A percentile compares a stretch with the other conserved stretches of the same genome.
These are phyloP conservation scores for Leishmania aethiopica DNA, from an alignment of 208 protist genomes.

Conservation along the genomic window DNA sequence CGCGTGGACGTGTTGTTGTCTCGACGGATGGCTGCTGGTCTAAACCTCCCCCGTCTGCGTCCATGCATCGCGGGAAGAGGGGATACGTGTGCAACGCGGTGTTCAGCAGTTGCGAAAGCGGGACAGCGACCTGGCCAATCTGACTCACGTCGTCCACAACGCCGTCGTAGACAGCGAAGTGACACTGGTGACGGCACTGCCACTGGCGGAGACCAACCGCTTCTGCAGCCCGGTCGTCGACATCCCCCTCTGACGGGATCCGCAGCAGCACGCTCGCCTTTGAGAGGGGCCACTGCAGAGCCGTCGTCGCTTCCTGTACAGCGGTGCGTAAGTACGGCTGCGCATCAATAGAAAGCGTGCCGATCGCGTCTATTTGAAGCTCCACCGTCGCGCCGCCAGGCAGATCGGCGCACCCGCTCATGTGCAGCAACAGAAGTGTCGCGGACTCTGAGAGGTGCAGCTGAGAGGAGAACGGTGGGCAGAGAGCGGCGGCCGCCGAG, in stretches of 20 bases:
- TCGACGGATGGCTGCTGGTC: background rate
- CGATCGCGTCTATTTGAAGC: conserved; percentile 64
- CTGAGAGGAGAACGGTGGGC: background rate
- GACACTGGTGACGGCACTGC: conserved; percentile 12
- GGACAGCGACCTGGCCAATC: conserved; percentile 66
- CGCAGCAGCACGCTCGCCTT: conserved; percentile 53
- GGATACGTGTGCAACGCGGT: conserved; percentile 49
- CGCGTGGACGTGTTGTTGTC: background rate
- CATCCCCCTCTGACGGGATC: conserved; percentile 21
- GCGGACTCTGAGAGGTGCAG: background rate
- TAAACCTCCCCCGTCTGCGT: background rate
- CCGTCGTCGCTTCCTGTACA: conserved; percentile 44
- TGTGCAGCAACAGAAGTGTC: conserved; percentile 56
- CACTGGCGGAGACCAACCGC: background rate
- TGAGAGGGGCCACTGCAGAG: conserved; percentile 43
- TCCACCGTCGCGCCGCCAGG: conserved; percentile 49
- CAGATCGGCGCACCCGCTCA: conserved; percentile 55
- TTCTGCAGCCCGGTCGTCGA: background rate
- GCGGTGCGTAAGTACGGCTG: conserved; percentile 53
- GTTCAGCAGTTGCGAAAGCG: conserved; percentile 56
- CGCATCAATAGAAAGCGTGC: conserved; percentile 40
- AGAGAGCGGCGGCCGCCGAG: background rate
- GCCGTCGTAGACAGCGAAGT: conserved; percentile 76
- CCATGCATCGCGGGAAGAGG: conserved; percentile 24
- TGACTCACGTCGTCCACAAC: conserved; percentile 70